Base-by-base conservation (phyloP, 805 yeast genomes). In the Lachancea waltii region DNA sequence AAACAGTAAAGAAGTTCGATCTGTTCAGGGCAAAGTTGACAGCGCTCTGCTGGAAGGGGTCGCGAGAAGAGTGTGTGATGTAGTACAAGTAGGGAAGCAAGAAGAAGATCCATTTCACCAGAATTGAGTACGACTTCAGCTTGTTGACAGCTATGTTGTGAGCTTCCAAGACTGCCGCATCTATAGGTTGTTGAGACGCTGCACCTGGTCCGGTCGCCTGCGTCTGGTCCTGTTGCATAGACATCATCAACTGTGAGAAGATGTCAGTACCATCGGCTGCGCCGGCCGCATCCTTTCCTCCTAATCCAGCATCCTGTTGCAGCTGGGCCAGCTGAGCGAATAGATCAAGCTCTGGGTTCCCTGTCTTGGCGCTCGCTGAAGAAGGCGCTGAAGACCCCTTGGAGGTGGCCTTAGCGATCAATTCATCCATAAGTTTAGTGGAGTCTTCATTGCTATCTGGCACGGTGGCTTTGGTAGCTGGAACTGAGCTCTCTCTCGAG, bases 1-100 rank as follows among this genome's bases (percentile, higher is more conserved):
- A 59, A 4, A 61, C 45, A 45, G 56, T 51, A 39, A 59, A 59
- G 43, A 61, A 61, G 25, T 59, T 56, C 11, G 57, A 47, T 30
- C 57, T 54, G 27, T 52, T 46, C 6, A 44, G 24, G 7, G 53
- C 33, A 19, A 26, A 24, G 7, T 30, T 26, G 32, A 22, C 19
- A 16, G 17, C 21, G 16, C 23, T 29, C 19, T 16, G 23, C 14
- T 30, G 30, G 31, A 34, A 34, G 9, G 23, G 10, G 8, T 34
- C 32, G 31, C 37, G 27, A 13, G 28, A 23, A 11, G 34, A 8
- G 15, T 28, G 31, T 3, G 59, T 47, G 6, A 59, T 39, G n/a
- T 55, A 19, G 35, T 50, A 59, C 15, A 56, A 31, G 40, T 52
- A 58, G 24, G 64, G 64, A n/a, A 50, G 13, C 9, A 61, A 34